Evolutionary conservation across 345 rosid genomes (phyloP).

Genomic region (Eutrema japonicum): DNA sequence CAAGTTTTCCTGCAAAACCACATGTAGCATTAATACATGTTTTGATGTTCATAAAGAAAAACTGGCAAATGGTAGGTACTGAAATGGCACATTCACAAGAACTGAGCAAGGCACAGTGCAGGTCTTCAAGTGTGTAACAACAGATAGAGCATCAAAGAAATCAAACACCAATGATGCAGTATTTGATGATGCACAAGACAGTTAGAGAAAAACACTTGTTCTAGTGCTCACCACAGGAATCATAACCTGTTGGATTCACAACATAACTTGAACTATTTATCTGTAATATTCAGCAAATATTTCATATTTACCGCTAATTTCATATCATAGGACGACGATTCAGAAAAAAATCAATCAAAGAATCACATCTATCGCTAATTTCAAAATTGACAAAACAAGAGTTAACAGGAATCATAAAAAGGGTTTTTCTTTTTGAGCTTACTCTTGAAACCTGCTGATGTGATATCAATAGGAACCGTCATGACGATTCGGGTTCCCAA

Average conservation of each 20-base stretch:
- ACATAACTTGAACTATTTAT: conserved; percentile 1
- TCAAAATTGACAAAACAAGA: neutral
- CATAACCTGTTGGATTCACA: neutral
- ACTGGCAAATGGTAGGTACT: neutral
- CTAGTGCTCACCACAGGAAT: neutral
- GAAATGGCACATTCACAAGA: neutral
- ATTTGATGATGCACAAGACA: neutral
- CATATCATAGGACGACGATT: neutral
- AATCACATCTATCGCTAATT: conserved; percentile 18
- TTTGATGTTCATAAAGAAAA: neutral
- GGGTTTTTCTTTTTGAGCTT: conserved; percentile 3
- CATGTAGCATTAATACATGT: neutral
- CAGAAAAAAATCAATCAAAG: neutral
- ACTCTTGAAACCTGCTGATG: conserved; percentile 59
- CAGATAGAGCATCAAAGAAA: conserved; percentile 6
- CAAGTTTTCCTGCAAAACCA: conserved; percentile 57
- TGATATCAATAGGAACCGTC: conserved; percentile 52
- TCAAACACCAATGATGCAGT: conserved; percentile 6
- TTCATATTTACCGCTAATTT: conserved; percentile 3
- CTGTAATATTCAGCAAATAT: conserved; percentile 1
- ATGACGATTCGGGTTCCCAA: conserved; percentile 66
- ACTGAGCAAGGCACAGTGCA: neutral
- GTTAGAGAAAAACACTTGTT: neutral
- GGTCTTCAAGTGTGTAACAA: neutral
- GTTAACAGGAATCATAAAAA: neutral